phyloP scores from a whole-genome alignment of 2,329 filamentous ascomycete genomes.

The Phialophora chinensis region DNA sequence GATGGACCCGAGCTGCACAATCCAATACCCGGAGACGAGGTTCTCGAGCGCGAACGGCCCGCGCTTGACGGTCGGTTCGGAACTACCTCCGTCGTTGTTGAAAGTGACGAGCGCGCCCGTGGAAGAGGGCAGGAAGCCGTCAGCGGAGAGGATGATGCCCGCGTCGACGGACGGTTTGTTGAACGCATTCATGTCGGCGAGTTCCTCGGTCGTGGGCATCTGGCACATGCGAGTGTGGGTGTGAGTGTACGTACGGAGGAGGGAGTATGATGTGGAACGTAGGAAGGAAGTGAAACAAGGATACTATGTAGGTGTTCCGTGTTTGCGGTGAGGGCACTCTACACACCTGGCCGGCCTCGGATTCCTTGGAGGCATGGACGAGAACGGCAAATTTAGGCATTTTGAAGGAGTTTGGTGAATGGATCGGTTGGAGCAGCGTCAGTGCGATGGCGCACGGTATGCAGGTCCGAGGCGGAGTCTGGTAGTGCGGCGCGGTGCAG shows the following conservation, averaged over 20 bases:
- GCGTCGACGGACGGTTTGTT: neutral
- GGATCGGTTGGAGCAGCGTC: neutral
- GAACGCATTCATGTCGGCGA: neutral
- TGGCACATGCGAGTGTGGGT: neutral
- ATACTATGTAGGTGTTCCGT: neutral
- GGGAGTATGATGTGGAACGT: neutral
- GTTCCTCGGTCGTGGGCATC: neutral
- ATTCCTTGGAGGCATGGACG: slow-evolving; percentile 1
- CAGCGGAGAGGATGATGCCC: neutral
- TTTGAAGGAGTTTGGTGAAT: neutral
- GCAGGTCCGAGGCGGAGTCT: neutral
- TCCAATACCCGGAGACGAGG: neutral
- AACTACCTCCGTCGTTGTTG: neutral
- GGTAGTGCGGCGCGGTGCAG: no score
- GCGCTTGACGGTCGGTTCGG: neutral
- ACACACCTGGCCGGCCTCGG: neutral
- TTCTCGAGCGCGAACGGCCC: slow-evolving; percentile 1
- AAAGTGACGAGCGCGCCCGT: neutral
- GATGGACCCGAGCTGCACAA: neutral
- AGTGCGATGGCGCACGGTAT: neutral
- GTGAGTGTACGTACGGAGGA: neutral
- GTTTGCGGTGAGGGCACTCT: neutral
- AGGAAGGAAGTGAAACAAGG: neutral
- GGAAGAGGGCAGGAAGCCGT: slow-evolving; percentile 1
- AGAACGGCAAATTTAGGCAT: slow-evolving; percentile 1